phyloP scores from a whole-genome alignment of 768 basidiomycete species.

The Epithele typhae region DNA sequence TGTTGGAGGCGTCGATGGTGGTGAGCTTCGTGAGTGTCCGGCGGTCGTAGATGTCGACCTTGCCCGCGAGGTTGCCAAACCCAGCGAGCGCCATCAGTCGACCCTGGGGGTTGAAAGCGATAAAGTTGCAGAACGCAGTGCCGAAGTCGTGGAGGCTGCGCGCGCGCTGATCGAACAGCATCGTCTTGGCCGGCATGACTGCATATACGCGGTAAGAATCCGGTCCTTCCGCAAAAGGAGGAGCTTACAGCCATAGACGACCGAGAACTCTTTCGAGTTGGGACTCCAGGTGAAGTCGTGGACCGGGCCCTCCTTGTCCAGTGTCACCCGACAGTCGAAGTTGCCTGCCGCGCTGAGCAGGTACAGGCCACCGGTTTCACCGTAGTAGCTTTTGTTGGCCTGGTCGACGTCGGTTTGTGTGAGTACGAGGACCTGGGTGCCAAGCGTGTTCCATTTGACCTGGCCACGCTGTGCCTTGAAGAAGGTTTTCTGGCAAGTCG shows the following conservation, averaged over 20 bases:
- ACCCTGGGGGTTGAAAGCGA: conserved; percentile 92
- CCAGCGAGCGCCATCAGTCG: conserved; percentile 87
- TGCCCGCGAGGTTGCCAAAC: conserved; percentile 95
- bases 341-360: conserved; percentile 88
- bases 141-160: conserved; percentile 90
- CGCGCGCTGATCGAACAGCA: conserved; percentile 89
- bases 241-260: conserved; percentile 91
- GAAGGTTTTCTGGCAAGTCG: conserved; percentile 87
- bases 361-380: conserved; percentile 88
- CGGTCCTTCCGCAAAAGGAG: not conserved
- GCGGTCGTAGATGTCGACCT: conserved; percentile 89
- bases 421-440: conserved; percentile 85
- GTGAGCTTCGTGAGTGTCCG: conserved; percentile 77
- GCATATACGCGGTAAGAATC: too few relatives aligned
- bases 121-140: conserved; percentile 83
- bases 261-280: conserved; percentile 93
- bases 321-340: conserved; percentile 83
- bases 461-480: conserved; percentile 92
- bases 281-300: conserved; percentile 97
- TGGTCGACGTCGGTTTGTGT: conserved; percentile 98
- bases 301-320: conserved; percentile 96
- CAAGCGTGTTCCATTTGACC: conserved; percentile 96
- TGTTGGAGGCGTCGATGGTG: conserved; percentile 85
- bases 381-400: conserved; percentile 96
- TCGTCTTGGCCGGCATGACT: conserved; percentile 95